Base-by-base conservation (phyloP, 2,329 filamentous ascomycete genomes). In the Zalaria sp. region DNA sequence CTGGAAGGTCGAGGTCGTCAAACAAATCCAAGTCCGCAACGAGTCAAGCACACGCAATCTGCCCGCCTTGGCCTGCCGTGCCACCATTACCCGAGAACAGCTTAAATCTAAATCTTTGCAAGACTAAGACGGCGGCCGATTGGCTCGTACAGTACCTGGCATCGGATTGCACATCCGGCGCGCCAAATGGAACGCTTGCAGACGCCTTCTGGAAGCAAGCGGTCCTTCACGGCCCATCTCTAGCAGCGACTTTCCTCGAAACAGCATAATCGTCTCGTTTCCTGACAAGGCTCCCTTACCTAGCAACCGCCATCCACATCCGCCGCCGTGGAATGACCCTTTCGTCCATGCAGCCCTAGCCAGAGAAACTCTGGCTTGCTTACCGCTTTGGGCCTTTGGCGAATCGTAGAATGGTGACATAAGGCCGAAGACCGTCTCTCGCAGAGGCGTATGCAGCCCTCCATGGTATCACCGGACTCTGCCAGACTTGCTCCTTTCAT, bases 401-500 rank as follows among this genome's bases (percentile, higher is more conserved):
- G 37, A n/a, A 11, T 9, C 26, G 11, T 29, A 11, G 18, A 32
- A 5, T n/a, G 27, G 37, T 36, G 36, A 41, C 38, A 44, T 41
- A 35, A 41, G 37, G 31, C 39, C 25, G 34, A 38, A 38, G 37
- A 11, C 31, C 9, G 35, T 35, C 25, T 35, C 34, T 37, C 28
- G 39, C 29, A 34, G 39, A 36, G 43, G 39, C 50, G 42, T 41
- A 47, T 51, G 53, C 51, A 48, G 39, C 47, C 43, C 47, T 52
- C 50, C 49, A 53, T 53, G 49, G 55, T 56, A 50, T 51, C 54
- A 59, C 55, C 52, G 54, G 50, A 53, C 52, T 50, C 52, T 41
- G 53, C 50, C 51, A 53, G 54, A 50, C 46, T 52, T 48, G 50
- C 56, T 55, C 44, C 51, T 53, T 57, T 46, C 50, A 55, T 34